Conservation (phyloP, 2,329 filamentous ascomycete species). For the Fusarium penzigii region DNA sequence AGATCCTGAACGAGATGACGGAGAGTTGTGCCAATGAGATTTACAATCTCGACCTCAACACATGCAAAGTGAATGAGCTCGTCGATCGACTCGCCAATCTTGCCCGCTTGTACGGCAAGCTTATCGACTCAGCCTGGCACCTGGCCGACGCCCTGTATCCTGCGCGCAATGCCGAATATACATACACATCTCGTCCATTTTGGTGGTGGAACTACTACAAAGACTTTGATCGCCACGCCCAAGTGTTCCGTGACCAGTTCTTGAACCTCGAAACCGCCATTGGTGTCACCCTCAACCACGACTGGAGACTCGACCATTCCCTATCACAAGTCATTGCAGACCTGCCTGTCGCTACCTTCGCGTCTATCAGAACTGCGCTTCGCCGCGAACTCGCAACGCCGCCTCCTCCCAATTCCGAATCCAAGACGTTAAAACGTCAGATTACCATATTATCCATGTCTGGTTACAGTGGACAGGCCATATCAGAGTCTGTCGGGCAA, state of each 20-base stretch:
- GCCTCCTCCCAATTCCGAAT: constrained; percentile 32
- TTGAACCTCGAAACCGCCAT: constrained; percentile 28
- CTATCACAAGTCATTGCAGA: constrained; percentile 38
- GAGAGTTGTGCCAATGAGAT: constrained; percentile 16
- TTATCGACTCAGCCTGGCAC: constrained; percentile 40
- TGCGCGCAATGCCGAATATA: constrained; percentile 35
- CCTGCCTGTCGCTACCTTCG: constrained; percentile 35
- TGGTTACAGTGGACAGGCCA: constrained; percentile 40
- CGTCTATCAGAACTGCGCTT: constrained; percentile 31
- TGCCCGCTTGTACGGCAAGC: constrained; percentile 35
- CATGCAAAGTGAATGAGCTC: constrained; percentile 10
- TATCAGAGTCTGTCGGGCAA: constrained; percentile 55
- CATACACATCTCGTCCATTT: constrained; percentile 37
- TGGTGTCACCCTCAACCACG: constrained; percentile 31
- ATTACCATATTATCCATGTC: constrained; percentile 40
- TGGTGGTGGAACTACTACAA: constrained; percentile 44
- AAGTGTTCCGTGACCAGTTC: constrained; percentile 33
- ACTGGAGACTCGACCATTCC: constrained; percentile 34
- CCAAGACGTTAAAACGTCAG: constrained; percentile 38
- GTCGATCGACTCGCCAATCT: constrained; percentile 21
- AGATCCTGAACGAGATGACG: constrained; percentile 18
- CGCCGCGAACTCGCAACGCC: constrained; percentile 31
- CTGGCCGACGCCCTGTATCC: constrained; percentile 37
- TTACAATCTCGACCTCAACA: constrained; percentile 1
- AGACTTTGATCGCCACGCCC: constrained; percentile 33